Evolutionary conservation across 495 filamentous ascomycete genomes (phyloP), one percentile per base, ranked within the genome.

Genomic region (Tricharina praecox): DNA sequence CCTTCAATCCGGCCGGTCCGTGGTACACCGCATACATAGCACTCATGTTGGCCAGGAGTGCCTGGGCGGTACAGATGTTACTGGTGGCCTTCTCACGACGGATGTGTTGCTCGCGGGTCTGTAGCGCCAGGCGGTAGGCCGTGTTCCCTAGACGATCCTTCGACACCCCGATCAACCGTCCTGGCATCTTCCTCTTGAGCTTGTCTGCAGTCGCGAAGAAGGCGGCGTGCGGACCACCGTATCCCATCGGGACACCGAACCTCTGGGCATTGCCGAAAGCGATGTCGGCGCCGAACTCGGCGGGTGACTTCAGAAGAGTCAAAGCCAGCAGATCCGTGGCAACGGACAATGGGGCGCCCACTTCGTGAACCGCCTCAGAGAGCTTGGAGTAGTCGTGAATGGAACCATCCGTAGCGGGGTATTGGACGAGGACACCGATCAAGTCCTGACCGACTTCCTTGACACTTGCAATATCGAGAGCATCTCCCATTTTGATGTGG

Each of bases 21-120:
- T 97, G 90, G 62, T 96, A 97, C 30, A 96, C 74, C n/a, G 86
- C 90, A 63, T 95, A 97, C 66, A 97, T 82, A 42, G 90, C 85
- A 55, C 77, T 92, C 84, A 96, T 95, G 63, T 97, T 97, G 16
- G 90, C 90, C 25, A 96, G 71, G 15, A 97, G 64, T 7, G 90
- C 90, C 62, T 97, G 90, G 4, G 90, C 90, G 18, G 90, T 97
- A 66, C 90, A 97, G 49, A 97, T 93, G 64, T 97, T 97, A 69
- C 86, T 94, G 4, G 90, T 97, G 1, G 90, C 90, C 73, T 97
- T 97, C 64, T 97, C 90, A 57, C 90, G 75, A 54, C 90, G 73
- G 63, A 97, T 97, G 61, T 97, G 90, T 64, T 97, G 90, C 66
- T 97, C 90, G 59, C 90, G 70, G 10, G 90, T 97, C 66, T 97